Evolutionary conservation across 805 yeast species (phyloP), one percentile per base, ranked within the genome.

Genomic region (Torulaspora microellipsoides): DNA sequence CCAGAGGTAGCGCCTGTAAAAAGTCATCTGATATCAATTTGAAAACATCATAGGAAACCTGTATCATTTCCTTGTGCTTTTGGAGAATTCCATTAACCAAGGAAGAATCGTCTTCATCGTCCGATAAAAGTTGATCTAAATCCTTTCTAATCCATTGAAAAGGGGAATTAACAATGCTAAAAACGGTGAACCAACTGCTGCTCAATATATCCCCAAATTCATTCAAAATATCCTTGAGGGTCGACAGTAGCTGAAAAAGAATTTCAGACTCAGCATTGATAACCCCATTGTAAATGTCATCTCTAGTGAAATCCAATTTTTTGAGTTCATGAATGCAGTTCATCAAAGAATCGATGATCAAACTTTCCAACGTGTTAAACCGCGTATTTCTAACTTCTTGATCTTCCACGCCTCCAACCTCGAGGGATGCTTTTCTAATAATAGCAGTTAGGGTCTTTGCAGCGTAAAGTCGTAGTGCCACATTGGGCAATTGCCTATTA

Each of bases 21-120:
- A 91, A 88, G 58, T 91, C 97, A 57, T 88, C 95, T 47, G 95
- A 72, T 15, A 91, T 80, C 41, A 90, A 72, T 58, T 87, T 90
- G 49, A 91, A 70, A 0, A 93, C 84, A 43, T 82, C 90, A 66
- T 88, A 93, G 0, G 95, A 80, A 0, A 76, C 50, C 77, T 79
- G 48, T 78, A 69, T 31, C 59, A 87, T 71, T 4, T 72, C 71
- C 15, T 67, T 64, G 20, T 76, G 66, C 46, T 78, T 79, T 13
- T 77, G 80, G 14, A 58, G 59, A 20, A 76, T 64, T 1, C 56
- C 57, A 17, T 52, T 46, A 2, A 71, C 65, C 40, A 66, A 52
- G 11, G 63, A 53, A 6, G 60, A 48, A 30, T 60, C 59, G 25
- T 58, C 62, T 31, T 55, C 55, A 15, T 55, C 59, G 14, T 56